These are phyloP conservation scores for Carex myosuroides DNA, from an alignment of 176 grass and related monocot genomes.

Conservation along the genomic window DNA sequence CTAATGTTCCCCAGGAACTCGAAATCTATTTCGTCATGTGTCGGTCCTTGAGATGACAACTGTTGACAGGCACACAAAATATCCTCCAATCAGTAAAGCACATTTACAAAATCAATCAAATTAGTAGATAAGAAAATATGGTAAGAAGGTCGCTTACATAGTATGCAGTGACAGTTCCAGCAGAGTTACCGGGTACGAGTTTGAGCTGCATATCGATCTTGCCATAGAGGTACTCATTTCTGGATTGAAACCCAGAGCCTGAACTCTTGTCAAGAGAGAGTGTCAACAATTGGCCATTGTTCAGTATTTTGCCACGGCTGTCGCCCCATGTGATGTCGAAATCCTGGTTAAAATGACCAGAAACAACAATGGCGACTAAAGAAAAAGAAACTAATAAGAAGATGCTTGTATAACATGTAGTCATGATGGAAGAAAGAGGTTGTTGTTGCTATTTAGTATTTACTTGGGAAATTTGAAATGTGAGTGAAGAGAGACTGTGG, in stretches of 20 bases:
- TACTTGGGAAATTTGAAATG: neutral
- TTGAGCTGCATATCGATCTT: conserved; percentile 89
- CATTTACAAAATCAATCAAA: neutral
- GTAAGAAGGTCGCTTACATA: conserved; percentile 29
- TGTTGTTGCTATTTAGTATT: neutral
- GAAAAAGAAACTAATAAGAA: neutral
- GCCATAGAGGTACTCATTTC: conserved; percentile 64
- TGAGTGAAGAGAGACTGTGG: neutral
- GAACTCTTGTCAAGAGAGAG: conserved; percentile 46
- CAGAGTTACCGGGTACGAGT: conserved; percentile 68
- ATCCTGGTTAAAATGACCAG: conserved; percentile 48
- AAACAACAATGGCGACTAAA: neutral
- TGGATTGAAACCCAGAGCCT: conserved; percentile 75
- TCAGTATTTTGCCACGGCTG: conserved; percentile 42
- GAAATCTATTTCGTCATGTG: conserved; percentile 83
- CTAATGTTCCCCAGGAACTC: conserved; percentile 74
- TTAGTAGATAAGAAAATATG: neutral
- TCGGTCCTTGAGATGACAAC: conserved; percentile 61
- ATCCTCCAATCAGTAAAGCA: neutral
- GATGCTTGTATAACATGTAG: neutral
- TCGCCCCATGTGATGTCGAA: conserved; percentile 80
- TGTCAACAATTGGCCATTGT: conserved; percentile 44
- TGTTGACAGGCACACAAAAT: conserved; percentile 3
- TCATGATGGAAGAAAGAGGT: neutral
- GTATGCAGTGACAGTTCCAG: conserved; percentile 77